Evolutionary conservation across 2,329 filamentous ascomycete genomes (phyloP), one percentile per base, ranked within the genome.

Genomic region (Xylaria polymorpha): DNA sequence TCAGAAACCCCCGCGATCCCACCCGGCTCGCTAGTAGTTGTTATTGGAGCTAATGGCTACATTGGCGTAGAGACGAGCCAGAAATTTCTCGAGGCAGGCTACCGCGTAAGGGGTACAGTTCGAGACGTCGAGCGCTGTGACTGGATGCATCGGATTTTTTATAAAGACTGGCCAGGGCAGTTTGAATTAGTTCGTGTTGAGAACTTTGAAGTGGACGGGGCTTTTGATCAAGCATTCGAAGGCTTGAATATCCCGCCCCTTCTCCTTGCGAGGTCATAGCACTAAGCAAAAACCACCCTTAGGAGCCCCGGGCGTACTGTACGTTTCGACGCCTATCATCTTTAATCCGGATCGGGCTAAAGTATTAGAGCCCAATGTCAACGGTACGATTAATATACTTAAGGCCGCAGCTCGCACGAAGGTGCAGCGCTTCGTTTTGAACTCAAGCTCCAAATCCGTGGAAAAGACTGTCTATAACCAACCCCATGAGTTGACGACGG

Each of bases 51-150:
- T 20, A 46, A 46, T 22, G 44, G 44, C 20, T 46, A 46, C 44
- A 46, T 46, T 22, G 44, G 44, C 44, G 7, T 12, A n/a, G 44
- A 46, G n/a, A 20, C 22, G 20, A 22, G 44, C 44, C 44, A 46
- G 8, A 46, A 46, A 46, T n/a, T 46, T 46, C 44, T 46, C n/a
- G 44, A 46, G 20, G 4, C 20, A 20, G 44, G 44, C 44, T 46
- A 46, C 44, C 44, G 8, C 44, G 44, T 46, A 46, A 46, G n/a
- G 44, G 44, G 44, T n/a, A 46, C 44, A 10, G 44, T 46, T 46
- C 8, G 44, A 22, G 44, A 46, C 20, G 3, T 46, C n/a, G n/a
- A 22, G 22, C 44, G n/a, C 9, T 22, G 44, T 46, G n/a, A 46
- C 44, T 46, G 44, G 44, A 46, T 46, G 44, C n/a, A 46, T 46